phyloP scores from a whole-genome alignment of 768 basidiomycete genomes.

The Lactifluus piperatus region DNA sequence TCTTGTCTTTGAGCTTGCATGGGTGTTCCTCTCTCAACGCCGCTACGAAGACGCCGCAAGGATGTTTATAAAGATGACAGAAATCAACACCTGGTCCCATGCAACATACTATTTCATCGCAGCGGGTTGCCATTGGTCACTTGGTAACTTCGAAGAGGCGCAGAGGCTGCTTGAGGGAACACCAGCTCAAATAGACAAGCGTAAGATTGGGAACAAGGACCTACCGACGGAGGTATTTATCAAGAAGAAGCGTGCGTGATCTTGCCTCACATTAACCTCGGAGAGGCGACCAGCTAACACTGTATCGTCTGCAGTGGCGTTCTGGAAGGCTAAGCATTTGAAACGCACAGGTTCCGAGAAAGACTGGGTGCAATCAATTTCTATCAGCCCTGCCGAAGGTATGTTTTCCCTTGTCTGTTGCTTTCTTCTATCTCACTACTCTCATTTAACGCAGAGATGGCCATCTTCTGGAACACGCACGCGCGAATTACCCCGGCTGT shows the following conservation, averaged over 20 bases:
- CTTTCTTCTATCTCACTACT: background rate
- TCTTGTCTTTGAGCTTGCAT: slow-evolving; percentile 69
- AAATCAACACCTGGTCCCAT: slow-evolving; percentile 67
- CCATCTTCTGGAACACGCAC: slow-evolving; percentile 75
- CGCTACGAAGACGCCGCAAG: slow-evolving; percentile 62
- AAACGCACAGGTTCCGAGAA: slow-evolving; percentile 44
- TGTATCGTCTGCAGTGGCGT: slow-evolving; percentile 42
- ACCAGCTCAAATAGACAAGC: slow-evolving; percentile 49
- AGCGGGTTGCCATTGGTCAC: slow-evolving; percentile 60
- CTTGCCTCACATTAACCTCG: background rate
- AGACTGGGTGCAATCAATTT: slow-evolving; percentile 45
- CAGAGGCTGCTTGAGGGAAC: slow-evolving; percentile 53
- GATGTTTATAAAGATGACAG: slow-evolving; percentile 52
- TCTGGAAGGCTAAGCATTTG: slow-evolving; percentile 63
- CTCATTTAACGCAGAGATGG: slow-evolving; percentile 44
- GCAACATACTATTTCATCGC: slow-evolving; percentile 73
- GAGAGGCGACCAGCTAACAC: background rate
- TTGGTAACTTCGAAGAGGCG: slow-evolving; percentile 48
- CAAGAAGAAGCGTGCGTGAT: slow-evolving; percentile 57
- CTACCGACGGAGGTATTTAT: slow-evolving; percentile 72
- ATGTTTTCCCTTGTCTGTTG: slow-evolving; percentile 14
- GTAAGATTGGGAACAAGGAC: slow-evolving; percentile 56
- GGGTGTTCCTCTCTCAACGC: slow-evolving; percentile 58
- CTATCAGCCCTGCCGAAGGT: slow-evolving; percentile 67
- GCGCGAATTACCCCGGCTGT: slow-evolving; percentile 44